phyloP scores from a whole-genome alignment of 1,284 basidiomycete species.

The Sanghuangporus sanghuang region DNA sequence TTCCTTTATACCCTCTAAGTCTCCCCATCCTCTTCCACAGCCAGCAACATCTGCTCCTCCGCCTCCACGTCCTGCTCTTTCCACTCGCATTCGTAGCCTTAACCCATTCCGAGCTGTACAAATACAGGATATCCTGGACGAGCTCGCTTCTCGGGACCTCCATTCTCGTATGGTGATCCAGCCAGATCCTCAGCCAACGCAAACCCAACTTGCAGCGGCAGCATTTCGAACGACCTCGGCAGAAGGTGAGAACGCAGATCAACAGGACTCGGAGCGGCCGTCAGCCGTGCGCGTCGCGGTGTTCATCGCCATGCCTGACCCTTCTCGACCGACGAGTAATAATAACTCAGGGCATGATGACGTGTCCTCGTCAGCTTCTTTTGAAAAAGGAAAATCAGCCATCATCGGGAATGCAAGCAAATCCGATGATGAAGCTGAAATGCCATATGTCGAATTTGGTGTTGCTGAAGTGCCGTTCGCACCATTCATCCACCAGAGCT shows the following conservation, averaged over 20 bases:
- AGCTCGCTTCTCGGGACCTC: conserved; percentile 2
- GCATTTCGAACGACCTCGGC: neutral
- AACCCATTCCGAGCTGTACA: neutral
- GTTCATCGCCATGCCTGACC: conserved; percentile 49
- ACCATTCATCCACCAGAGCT: neutral
- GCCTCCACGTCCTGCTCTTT: no score
- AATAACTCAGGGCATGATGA: neutral
- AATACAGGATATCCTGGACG: conserved; percentile 7
- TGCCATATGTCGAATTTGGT: conserved; percentile 47
- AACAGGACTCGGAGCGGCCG: neutral
- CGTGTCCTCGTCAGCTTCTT: conserved; percentile 2
- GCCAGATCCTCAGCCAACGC: neutral
- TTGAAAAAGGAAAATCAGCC: conserved; percentile 8
- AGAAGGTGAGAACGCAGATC: neutral
- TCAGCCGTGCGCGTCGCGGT: conserved; percentile 35
- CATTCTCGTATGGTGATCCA: neutral
- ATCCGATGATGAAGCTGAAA: conserved; percentile 31
- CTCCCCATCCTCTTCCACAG: neutral
- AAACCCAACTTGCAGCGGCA: conserved; percentile 5
- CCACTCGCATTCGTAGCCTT: neutral
- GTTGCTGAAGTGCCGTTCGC: conserved; percentile 30
- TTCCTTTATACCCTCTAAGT: conserved; percentile 3
- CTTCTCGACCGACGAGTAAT: conserved; percentile 19
- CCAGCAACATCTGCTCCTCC: neutral
- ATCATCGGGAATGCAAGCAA: neutral